Base-by-base conservation (phyloP, 305 asterid genomes). In the Fraxinus angustifolia region DNA sequence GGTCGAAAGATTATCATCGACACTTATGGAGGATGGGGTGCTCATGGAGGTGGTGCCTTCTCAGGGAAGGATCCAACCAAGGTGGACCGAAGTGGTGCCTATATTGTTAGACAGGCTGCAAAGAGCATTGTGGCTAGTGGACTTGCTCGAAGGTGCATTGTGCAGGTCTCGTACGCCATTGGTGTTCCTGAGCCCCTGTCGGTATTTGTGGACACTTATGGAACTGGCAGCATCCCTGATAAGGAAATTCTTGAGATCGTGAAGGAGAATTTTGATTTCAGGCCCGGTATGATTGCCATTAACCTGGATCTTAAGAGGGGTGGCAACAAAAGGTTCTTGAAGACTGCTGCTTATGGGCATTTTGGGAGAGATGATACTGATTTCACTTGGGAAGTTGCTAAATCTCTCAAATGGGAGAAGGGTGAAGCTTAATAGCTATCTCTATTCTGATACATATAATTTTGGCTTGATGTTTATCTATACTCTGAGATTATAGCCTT, bases 311-410 rank as follows among this genome's bases (percentile, higher is more conserved):
- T 87, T 2, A 87, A 87, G 83, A 81, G 88, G 84, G 88, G 90
- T 17, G 68, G 75, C 48, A 85, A 85, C 11, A 50, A 71, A 33
- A 81, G 89, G 83, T 87, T 87, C 86, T 84, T 84, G 89, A 87
- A 87, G 86, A 87, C 90, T 3, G 88, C 90, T 48, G 90, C 90
- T 23, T 87, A 87, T 67, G 90, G 90, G 23, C 88, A 87, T 77
- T 85, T 87, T 26, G 90, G 90, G 21, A 83, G 90, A 73, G 90
- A 87, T 60, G 88, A 87, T 76, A 79, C 88, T 62, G 90, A 87
- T 80, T 87, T 87, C 78, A 87, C 90, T n/a, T 87, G 90, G 90
- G 90, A 87, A 78, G 88, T 87, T 28, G 85, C 85, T 76, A 85
- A 87, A 87, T 85, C 84, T 45, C 88, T 87, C 78, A 85, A 87